Percentiles rank a stretch among this genome's conserved stretches.
These are phyloP conservation scores for Alternaria postmessia DNA, from an alignment of 2,329 filamentous ascomycete genomes.

Conservation along the genomic window DNA sequence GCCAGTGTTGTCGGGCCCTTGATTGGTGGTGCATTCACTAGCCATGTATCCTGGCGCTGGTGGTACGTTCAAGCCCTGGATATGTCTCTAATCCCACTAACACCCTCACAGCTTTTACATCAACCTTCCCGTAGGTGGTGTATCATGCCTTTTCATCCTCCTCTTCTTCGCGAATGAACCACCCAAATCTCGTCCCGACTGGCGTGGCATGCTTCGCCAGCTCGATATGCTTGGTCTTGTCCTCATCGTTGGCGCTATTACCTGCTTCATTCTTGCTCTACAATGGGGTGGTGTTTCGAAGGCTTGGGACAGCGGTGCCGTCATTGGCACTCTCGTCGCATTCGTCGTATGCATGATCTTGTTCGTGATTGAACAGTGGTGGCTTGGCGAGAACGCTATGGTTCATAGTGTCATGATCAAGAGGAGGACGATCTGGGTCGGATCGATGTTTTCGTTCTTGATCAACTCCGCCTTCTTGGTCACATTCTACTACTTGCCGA, in stretches of 20 bases:
- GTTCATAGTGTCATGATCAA: conserved; percentile 51
- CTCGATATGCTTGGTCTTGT: conserved; percentile 56
- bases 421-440: conserved; percentile 48
- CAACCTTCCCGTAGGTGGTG: conserved; percentile 56
- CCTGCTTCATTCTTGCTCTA: conserved; percentile 57
- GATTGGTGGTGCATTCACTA: conserved; percentile 53
- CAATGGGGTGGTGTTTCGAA: conserved; percentile 53
- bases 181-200: conserved; percentile 24
- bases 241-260: conserved; percentile 51
- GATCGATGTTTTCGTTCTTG: conserved; percentile 50
- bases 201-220: conserved; percentile 52
- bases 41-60: conserved; percentile 53
- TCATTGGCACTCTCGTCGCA: conserved; percentile 58
- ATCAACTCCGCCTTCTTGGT: conserved; percentile 44
- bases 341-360: conserved; percentile 50
- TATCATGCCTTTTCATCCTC: conserved; percentile 43
- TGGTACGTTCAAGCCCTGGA: conserved; percentile 22
- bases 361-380: conserved; percentile 50
- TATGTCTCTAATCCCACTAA: background rate
- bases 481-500: conserved; percentile 57
- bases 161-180: conserved; percentile 43
- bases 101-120: conserved; percentile 40
- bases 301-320: conserved; percentile 43
- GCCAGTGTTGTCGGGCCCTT: conserved; percentile 52
- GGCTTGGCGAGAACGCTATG: conserved; percentile 52